Conservation (phyloP, 73 alveolate genomes). For the Symbiodinium natans region DNA sequence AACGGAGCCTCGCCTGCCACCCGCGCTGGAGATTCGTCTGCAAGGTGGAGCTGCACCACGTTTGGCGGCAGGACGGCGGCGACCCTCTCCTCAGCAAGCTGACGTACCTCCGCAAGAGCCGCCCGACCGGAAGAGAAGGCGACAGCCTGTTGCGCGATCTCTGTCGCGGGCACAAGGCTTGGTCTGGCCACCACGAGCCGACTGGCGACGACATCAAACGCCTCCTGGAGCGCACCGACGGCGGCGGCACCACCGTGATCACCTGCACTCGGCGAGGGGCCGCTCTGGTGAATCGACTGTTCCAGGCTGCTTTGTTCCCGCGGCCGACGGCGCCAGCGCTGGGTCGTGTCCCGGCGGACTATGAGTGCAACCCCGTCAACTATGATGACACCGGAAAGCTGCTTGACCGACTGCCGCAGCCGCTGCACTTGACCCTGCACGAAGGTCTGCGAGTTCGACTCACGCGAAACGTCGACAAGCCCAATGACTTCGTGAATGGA, state of each 20-base stretch:
- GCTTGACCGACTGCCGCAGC: not conserved
- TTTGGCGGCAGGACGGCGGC: not conserved
- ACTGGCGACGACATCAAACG: not conserved
- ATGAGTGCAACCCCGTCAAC: slow-evolving; percentile 20
- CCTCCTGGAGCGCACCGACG: not conserved
- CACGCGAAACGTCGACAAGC: slow-evolving; percentile 13
- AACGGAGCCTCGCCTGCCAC: not conserved
- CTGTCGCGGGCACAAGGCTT: slow-evolving; percentile 6
- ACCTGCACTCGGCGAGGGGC: slow-evolving; percentile 43
- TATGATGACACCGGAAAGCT: not conserved
- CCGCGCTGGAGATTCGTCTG: not conserved
- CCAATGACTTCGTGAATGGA: slow-evolving; percentile 21
- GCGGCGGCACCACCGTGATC: not conserved
- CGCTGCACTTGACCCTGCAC: not conserved
- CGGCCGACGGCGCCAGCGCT: not conserved
- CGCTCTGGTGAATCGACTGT: not conserved
- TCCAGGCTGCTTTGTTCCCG: not conserved
- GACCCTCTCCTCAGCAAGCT: slow-evolving; percentile 2
- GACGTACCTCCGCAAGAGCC: not conserved
- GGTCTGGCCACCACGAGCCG: slow-evolving; percentile 17
- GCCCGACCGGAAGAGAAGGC: slow-evolving; percentile 12
- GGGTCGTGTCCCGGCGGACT: slow-evolving; percentile 10
- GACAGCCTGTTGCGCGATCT: not conserved
- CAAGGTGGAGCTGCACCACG: not conserved
- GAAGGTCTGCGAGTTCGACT: slow-evolving; percentile 27